Conservation (phyloP, 805 yeast genomes). For the Tetrapisispora phaffii region DNA sequence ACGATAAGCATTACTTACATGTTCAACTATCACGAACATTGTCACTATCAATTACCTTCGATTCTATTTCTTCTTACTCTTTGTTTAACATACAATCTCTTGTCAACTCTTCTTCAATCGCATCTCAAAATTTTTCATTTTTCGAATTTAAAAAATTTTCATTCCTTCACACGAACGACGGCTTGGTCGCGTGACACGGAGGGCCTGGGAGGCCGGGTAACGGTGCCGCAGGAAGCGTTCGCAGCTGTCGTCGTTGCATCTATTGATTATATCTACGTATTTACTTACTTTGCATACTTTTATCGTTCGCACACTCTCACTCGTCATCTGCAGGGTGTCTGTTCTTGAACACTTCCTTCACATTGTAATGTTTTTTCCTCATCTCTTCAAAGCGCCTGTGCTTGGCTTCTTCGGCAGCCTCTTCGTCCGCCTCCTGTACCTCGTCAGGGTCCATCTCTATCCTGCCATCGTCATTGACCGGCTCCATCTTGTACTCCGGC, state of each 20-base stretch:
- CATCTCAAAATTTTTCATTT: slow-evolving; percentile 12
- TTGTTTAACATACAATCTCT: no score
- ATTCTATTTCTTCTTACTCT: no score
- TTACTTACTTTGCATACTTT: neutral
- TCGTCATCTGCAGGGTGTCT: slow-evolving; percentile 11
- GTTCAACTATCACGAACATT: no score
- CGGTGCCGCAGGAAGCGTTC: no score
- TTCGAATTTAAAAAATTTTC: neutral
- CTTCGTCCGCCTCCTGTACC: slow-evolving; percentile 30
- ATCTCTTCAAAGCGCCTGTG: slow-evolving; percentile 64
- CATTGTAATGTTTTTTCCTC: slow-evolving; percentile 73
- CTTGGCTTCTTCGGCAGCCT: slow-evolving; percentile 45
- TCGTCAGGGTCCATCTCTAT: slow-evolving; percentile 34
- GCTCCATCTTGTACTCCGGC: slow-evolving; percentile 36
- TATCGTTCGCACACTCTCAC: slow-evolving; percentile 27
- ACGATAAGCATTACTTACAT: no score
- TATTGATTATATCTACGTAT: neutral
- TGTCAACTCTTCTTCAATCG: slow-evolving; percentile 7
- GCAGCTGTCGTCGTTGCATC: no score
- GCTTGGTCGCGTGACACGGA: neutral
- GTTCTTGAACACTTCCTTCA: slow-evolving; percentile 34
- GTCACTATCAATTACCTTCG: no score
- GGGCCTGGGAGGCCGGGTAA: neutral
- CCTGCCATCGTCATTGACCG: slow-evolving; percentile 24
- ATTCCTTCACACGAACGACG: neutral